These are phyloP conservation scores for Sicyos edulis DNA, from an alignment of 306 rosid species.

Conservation along the genomic window DNA sequence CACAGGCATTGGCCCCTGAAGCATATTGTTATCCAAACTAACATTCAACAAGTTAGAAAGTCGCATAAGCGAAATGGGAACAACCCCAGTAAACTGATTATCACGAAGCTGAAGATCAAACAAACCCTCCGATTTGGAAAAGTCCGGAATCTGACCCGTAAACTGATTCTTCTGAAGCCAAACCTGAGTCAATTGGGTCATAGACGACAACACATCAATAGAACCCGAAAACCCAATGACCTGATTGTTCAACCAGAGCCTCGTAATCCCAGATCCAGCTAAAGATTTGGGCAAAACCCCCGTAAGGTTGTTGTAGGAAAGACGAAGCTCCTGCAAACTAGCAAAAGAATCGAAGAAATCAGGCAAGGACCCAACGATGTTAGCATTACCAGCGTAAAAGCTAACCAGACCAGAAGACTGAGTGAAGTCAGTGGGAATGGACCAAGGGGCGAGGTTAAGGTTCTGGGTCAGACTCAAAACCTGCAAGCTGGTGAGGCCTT, in stretches of 20 bases:
- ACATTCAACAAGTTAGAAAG: slow-evolving; percentile 39
- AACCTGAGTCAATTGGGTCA: slow-evolving; percentile 50
- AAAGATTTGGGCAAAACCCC: slow-evolving; percentile 54
- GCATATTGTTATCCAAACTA: slow-evolving; percentile 45
- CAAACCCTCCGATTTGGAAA: slow-evolving; percentile 39
- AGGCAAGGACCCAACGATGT: slow-evolving; percentile 44
- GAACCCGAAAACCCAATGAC: slow-evolving; percentile 47
- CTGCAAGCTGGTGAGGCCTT: slow-evolving; percentile 41
- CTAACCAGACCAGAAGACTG: slow-evolving; percentile 32
- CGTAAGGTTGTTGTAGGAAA: slow-evolving; percentile 69
- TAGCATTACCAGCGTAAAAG: slow-evolving; percentile 37
- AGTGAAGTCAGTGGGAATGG: slow-evolving; percentile 42
- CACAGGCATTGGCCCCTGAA: slow-evolving; percentile 58
- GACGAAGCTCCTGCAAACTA: slow-evolving; percentile 39
- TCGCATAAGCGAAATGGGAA: slow-evolving; percentile 40
- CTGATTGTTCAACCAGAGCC: slow-evolving; percentile 81
- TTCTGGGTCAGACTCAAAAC: slow-evolving; percentile 39
- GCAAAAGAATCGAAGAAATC: slow-evolving; percentile 44
- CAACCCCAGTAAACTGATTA: slow-evolving; percentile 52
- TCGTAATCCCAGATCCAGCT: slow-evolving; percentile 37
- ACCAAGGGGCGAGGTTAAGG: slow-evolving; percentile 36
- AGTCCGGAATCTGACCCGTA: slow-evolving; percentile 57
- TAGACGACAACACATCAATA: slow-evolving; percentile 41
- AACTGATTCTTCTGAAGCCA: slow-evolving; percentile 76
- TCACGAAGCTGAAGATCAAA: slow-evolving; percentile 73